These are phyloP conservation scores for Uromyces viciae-fabae DNA, from an alignment of 1,284 basidiomycete species.

Conservation along the genomic window DNA sequence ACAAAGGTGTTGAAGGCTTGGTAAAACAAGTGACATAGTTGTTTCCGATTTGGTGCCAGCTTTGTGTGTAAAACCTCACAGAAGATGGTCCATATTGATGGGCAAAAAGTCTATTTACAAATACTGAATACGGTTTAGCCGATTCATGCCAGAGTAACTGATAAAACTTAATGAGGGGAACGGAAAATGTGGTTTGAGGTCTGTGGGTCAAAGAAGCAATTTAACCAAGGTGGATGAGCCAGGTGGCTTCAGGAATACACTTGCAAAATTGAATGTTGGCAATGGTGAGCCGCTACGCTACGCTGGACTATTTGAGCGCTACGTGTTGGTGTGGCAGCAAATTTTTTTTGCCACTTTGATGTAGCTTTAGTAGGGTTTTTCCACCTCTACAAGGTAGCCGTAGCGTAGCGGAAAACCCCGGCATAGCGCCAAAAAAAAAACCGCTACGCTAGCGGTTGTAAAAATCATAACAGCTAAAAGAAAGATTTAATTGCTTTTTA, in stretches of 20 bases:
- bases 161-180: neutral
- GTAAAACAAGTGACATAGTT: constrained; percentile 4
- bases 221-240: constrained; percentile 10
- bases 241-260: constrained; percentile 9
- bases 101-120: neutral
- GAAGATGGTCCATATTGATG: neutral
- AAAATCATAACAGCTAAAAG: too few relatives aligned
- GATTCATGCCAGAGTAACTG: constrained; percentile 16
- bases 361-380: too few relatives aligned
- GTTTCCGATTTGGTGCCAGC: neutral
- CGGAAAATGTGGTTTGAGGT: constrained; percentile 7
- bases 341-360: too few relatives aligned
- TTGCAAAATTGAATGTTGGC: neutral
- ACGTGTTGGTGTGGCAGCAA: too few relatives aligned
- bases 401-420: too few relatives aligned
- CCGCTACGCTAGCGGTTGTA: too few relatives aligned
- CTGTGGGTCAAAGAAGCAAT: neutral
- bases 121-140: neutral
- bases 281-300: too few relatives aligned
- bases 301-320: too few relatives aligned
- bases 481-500: too few relatives aligned
- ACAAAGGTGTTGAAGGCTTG: neutral
- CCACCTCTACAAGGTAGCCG: too few relatives aligned
- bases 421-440: too few relatives aligned
- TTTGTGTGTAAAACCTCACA: neutral